Evolutionary conservation across 495 filamentous ascomycete genomes (phyloP), one percentile per base, ranked within the genome.

Genomic region (Lasiosphaeria miniovina): DNA sequence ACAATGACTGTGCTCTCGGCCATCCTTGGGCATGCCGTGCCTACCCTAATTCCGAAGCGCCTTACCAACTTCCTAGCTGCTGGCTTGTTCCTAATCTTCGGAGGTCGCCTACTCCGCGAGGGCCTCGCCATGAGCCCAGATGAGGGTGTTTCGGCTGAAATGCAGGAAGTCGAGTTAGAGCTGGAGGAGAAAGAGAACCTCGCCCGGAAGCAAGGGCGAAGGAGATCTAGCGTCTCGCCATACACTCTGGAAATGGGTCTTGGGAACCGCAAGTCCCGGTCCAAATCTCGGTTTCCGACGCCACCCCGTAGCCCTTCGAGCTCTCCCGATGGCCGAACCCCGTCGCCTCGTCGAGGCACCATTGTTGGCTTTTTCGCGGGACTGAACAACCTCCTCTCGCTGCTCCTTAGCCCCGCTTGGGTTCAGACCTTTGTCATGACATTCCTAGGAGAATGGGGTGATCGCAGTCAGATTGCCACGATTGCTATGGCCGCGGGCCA

Each of bases 351-450:
- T 49, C 60, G 70, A 1, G 54, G 72, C 67, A 77, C 65, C 11
- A 41, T 78, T 31, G 55, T 46, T n/a, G 70, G 72, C 14, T 68
- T 74, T 43, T 56, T 78, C 6, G 65, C 62, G 14, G 94, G 94
- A 1, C 72, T 98, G 24, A 86, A 86, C 71, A 98, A 98, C 65
- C 86, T 98, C 4, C 82, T 91, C 51, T 91, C 90, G 4, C 78
- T 98, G 8, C 78, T 98, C 3, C 80, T 98, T 15, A 95, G 90
- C 69, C 94, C 94, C 3, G 94, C 93, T 1, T 98, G 94, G 94
- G 94, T 98, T 12, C 94, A 98, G 74, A 98, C 95, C 5, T 98
- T 98, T 71, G 85, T 92, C 61, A 98, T 98, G 94, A 98, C 94
- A 4, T 98, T 98, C 75, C 77, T 98, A 35, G 94, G 94, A 9